A percentile compares a stretch with the other conserved stretches of the same genome.
Evolutionary conservation across 2,329 filamentous ascomycete genomes (phyloP).

Genomic region (Aschersonia sp.): DNA sequence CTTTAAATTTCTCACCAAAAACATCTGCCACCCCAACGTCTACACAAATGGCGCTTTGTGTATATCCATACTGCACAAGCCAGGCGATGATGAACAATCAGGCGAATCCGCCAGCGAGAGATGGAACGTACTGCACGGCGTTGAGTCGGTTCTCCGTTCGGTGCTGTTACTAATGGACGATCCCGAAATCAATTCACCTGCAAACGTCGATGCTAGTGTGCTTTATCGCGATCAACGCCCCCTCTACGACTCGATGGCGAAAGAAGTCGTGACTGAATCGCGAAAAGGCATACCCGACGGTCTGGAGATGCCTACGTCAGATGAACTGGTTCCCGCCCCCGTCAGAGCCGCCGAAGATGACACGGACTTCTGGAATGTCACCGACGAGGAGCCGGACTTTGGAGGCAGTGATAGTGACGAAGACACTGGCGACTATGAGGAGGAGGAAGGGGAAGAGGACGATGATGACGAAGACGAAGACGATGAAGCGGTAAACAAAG

Average conservation of each 20-base stretch:
- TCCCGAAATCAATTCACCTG: slow-evolving; percentile 83
- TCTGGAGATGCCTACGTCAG: slow-evolving; percentile 68
- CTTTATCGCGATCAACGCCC: slow-evolving; percentile 62
- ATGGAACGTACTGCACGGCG: slow-evolving; percentile 87
- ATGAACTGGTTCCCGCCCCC: slow-evolving; percentile 45
- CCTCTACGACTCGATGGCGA: slow-evolving; percentile 56
- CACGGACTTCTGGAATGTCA: slow-evolving; percentile 71
- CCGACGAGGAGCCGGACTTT: slow-evolving; percentile 64
- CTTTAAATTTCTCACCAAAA: slow-evolving; percentile 64
- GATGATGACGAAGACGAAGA: slow-evolving; percentile 4
- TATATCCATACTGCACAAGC: slow-evolving; percentile 89
- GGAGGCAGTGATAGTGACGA: slow-evolving; percentile 59
- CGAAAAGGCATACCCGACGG: slow-evolving; percentile 67
- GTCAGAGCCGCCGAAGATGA: slow-evolving; percentile 52
- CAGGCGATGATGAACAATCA: slow-evolving; percentile 85
- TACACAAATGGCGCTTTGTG: slow-evolving; percentile 83
- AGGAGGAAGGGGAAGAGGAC: slow-evolving; percentile 40
- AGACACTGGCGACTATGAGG: slow-evolving; percentile 45
- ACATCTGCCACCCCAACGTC: slow-evolving; percentile 86
- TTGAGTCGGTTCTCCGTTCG: slow-evolving; percentile 87
- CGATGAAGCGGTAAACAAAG: not conserved
- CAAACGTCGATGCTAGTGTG: slow-evolving; percentile 86
- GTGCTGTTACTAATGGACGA: slow-evolving; percentile 87
- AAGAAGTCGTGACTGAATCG: slow-evolving; percentile 55
- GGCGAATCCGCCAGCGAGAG: slow-evolving; percentile 82